Conservation (phyloP, 306 rosid species). For the Ceratonia siliqua region DNA sequence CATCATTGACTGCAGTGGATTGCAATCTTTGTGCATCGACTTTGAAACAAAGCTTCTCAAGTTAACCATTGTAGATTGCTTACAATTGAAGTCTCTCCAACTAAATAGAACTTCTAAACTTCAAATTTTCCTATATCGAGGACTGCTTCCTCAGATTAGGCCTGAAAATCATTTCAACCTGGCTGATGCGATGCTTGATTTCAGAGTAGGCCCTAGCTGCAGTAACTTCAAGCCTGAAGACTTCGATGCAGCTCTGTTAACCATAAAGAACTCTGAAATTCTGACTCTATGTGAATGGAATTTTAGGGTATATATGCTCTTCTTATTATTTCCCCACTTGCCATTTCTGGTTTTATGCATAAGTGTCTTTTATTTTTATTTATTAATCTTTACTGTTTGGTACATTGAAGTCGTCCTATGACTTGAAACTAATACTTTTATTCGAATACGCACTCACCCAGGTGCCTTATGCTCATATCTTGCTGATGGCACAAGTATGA, state of each 20-base stretch:
- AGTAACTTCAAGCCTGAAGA: conserved; percentile 40
- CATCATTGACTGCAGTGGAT: conserved; percentile 56
- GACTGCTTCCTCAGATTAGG: conserved; percentile 58
- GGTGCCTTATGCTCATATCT: background rate
- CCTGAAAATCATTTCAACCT: conserved; percentile 69
- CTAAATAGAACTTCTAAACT: conserved; percentile 62
- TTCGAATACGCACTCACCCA: background rate
- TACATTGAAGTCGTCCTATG: background rate
- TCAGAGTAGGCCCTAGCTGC: conserved; percentile 53
- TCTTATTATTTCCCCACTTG: background rate
- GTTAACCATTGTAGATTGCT: conserved; percentile 63
- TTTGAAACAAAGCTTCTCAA: conserved; percentile 50
- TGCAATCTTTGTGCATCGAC: conserved; percentile 52
- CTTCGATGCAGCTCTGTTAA: conserved; percentile 67
- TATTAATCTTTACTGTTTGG: background rate
- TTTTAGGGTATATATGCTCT: conserved; percentile 64
- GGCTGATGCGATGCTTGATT: conserved; percentile 70
- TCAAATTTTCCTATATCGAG: conserved; percentile 48
- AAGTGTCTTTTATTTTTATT: background rate
- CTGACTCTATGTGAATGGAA: conserved; percentile 76
- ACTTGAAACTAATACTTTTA: background rate
- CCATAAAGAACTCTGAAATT: conserved; percentile 64
- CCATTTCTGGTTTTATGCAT: background rate
- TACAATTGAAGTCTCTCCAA: conserved; percentile 48
- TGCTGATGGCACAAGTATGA: background rate